These are phyloP conservation scores for Inga laurina DNA, from an alignment of 306 rosid species.

Conservation along the genomic window DNA sequence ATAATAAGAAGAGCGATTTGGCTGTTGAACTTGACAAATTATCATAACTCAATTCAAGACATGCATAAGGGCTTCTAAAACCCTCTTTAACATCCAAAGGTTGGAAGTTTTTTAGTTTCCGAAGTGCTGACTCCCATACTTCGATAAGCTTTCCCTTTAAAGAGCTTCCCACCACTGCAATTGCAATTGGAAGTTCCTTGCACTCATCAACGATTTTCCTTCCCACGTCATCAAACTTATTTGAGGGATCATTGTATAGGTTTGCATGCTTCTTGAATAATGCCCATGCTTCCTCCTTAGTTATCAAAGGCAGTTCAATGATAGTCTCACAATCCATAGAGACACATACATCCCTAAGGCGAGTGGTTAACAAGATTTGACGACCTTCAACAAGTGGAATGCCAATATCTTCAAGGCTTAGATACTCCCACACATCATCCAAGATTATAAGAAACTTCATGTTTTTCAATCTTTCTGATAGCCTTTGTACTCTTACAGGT, in stretches of 20 bases:
- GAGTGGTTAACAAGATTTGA: not conserved
- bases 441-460: not conserved
- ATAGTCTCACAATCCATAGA: not conserved
- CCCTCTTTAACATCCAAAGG: not conserved
- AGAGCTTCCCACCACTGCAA: not conserved
- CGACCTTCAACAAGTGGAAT: not conserved
- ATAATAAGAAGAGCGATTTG: not conserved
- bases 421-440: not conserved
- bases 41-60: not conserved
- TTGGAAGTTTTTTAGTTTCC: not conserved
- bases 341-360: not conserved
- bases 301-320: not conserved
- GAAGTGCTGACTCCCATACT: not conserved
- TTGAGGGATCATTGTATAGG: not conserved
- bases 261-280: not conserved
- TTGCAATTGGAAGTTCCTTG: not conserved
- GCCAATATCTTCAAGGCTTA: not conserved
- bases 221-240: not conserved
- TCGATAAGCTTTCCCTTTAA: not conserved
- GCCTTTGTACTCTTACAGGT: rapidly evolving
- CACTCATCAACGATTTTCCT: not conserved
- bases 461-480: not conserved
- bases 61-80: not conserved
- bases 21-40: not conserved
- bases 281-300: not conserved